Evolutionary conservation across 805 yeast species (phyloP).

Genomic region (Zygoascus bituminiphila): DNA sequence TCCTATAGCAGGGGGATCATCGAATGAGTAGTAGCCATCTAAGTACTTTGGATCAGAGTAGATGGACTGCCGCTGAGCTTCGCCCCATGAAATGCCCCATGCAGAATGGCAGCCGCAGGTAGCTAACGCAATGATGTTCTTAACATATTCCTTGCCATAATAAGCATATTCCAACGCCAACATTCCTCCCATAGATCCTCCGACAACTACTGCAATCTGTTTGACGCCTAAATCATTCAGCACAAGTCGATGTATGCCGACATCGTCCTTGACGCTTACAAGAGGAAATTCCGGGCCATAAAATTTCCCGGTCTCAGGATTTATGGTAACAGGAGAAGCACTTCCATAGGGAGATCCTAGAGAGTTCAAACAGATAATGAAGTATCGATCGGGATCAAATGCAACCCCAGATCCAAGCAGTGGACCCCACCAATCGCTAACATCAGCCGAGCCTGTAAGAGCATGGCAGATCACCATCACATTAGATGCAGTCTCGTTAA

Average conservation of each 20-base stretch:
- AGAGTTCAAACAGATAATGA: slow-evolving; percentile 83
- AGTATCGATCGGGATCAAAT: slow-evolving; percentile 82
- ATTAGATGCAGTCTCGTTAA: slow-evolving; percentile 62
- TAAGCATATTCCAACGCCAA: slow-evolving; percentile 81
- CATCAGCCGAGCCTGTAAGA: slow-evolving; percentile 90
- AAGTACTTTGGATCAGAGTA: slow-evolving; percentile 90
- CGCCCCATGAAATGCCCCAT: slow-evolving; percentile 99
- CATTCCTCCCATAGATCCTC: slow-evolving; percentile 99
- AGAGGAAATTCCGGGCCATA: slow-evolving; percentile 96
- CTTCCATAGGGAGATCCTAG: slow-evolving; percentile 96
- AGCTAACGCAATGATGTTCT: slow-evolving; percentile 71
- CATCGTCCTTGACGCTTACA: slow-evolving; percentile 90
- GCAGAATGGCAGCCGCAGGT: slow-evolving; percentile 94
- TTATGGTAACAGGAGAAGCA: slow-evolving; percentile 80
- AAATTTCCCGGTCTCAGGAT: slow-evolving; percentile 61
- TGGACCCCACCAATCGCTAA: slow-evolving; percentile 99
- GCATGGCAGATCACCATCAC: slow-evolving; percentile 93
- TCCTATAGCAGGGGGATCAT: slow-evolving; percentile 80
- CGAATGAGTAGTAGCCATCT: slow-evolving; percentile 75
- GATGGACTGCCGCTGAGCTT: slow-evolving; percentile 93
- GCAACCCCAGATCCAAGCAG: slow-evolving; percentile 77
- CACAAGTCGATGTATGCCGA: slow-evolving; percentile 64
- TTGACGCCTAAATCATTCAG: slow-evolving; percentile 75
- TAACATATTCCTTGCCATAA: slow-evolving; percentile 59
- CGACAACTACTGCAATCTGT: slow-evolving; percentile 75